Evolutionary conservation across 352 stramenopile genomes (phyloP).

Genomic region (Phytophthora constricta): DNA sequence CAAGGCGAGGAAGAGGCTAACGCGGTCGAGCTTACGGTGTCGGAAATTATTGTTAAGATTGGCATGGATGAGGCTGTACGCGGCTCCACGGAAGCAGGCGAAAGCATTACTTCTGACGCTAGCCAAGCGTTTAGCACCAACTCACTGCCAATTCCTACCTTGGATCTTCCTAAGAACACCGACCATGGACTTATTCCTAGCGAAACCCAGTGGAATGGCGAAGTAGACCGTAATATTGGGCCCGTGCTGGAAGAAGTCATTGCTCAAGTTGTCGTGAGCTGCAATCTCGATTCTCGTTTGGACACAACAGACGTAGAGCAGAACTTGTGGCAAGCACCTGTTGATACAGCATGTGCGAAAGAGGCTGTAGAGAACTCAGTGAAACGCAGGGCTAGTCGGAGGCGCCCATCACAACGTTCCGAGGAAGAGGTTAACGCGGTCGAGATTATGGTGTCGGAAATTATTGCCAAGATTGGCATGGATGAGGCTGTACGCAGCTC

Average conservation of each 20-base stretch:
- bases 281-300: not conserved
- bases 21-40: not conserved
- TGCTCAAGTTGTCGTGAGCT: not conserved
- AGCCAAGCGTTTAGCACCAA: not conserved
- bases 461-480: slow-evolving; percentile 1
- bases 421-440: not conserved
- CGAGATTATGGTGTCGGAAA: slow-evolving; percentile 3
- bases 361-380: slow-evolving; percentile 32
- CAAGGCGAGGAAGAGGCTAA: not conserved
- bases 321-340: slow-evolving; percentile 24
- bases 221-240: not conserved
- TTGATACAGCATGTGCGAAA: slow-evolving; percentile 22
- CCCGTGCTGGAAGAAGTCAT: not conserved
- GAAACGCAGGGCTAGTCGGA: slow-evolving; percentile 26
- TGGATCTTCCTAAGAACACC: not conserved
- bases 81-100: not conserved
- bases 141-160: not conserved
- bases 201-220: not conserved
- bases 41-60: slow-evolving; percentile 9
- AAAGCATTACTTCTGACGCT: not conserved
- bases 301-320: not conserved
- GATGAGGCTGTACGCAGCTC: too few relatives aligned
- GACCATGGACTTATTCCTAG: not conserved
- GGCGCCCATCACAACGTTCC: slow-evolving; percentile 38
- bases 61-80: not conserved